These are phyloP conservation scores for Calonectria fujianensis DNA, from an alignment of 2,329 filamentous ascomycete genomes.

Conservation along the genomic window DNA sequence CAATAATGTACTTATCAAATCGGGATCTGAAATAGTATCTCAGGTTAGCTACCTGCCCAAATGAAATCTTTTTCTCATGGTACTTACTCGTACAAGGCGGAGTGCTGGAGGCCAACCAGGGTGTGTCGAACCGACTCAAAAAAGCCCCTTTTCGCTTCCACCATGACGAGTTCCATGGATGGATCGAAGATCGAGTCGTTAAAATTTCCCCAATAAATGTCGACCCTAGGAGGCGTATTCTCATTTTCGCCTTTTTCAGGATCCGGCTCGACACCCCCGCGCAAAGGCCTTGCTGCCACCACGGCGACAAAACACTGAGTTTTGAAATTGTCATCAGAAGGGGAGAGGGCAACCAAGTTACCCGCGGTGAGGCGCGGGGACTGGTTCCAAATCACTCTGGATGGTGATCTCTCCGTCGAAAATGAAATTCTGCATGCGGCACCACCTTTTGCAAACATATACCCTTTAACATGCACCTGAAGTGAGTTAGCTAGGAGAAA, in stretches of 20 bases:
- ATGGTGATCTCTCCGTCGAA: conserved; percentile 78
- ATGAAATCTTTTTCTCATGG: conserved; percentile 33
- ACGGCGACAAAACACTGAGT: conserved; percentile 81
- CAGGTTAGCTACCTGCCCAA: conserved; percentile 13
- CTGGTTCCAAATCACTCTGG: conserved; percentile 79
- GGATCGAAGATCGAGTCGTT: conserved; percentile 81
- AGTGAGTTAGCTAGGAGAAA: neutral
- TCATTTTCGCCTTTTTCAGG: conserved; percentile 45
- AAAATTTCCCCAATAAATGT: conserved; percentile 81
- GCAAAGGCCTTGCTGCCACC: conserved; percentile 81
- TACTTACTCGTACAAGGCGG: conserved; percentile 71
- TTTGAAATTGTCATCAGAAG: conserved; percentile 76
- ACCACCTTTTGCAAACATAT: conserved; percentile 78
- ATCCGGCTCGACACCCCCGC: conserved; percentile 75
- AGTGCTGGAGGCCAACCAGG: conserved; percentile 82
- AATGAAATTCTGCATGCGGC: conserved; percentile 82
- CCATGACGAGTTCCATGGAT: conserved; percentile 82
- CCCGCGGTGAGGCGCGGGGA: conserved; percentile 72
- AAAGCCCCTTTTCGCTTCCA: conserved; percentile 84
- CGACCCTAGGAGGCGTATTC: conserved; percentile 78
- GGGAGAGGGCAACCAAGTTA: conserved; percentile 71
- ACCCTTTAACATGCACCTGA: conserved; percentile 80
- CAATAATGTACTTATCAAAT: conserved; percentile 77
- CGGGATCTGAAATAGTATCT: conserved; percentile 67
- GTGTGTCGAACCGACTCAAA: conserved; percentile 86